Evolutionary conservation across 2,329 filamentous ascomycete species (phyloP).

Genomic region (Penicillium sp.): DNA sequence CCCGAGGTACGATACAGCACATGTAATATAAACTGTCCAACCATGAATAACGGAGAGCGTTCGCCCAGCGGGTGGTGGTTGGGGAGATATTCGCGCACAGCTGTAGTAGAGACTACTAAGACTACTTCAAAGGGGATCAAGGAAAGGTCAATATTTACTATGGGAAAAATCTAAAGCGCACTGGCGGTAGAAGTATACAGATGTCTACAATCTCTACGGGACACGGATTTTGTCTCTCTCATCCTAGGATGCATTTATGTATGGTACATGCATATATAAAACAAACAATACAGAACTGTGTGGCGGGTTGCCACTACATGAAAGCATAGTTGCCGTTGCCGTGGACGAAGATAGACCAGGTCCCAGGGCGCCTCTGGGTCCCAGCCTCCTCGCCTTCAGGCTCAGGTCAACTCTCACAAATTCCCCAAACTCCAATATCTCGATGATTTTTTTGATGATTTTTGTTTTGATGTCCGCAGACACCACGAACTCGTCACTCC

Average conservation of each 20-base stretch:
- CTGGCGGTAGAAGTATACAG: no score
- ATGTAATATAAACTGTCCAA: no score
- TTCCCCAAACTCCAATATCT: neutral
- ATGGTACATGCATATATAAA: neutral
- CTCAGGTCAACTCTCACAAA: neutral
- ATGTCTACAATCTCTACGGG: no score
- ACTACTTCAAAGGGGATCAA: no score
- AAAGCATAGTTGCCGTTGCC: neutral
- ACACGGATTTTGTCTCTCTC: conserved; percentile 4
- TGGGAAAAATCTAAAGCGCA: no score
- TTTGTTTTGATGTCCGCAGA: neutral
- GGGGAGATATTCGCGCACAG: no score
- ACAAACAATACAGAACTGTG: neutral
- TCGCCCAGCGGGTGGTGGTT: no score
- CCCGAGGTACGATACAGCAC: no score
- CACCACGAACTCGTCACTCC: neutral
- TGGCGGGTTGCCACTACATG: conserved; percentile 6
- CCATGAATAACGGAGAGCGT: no score
- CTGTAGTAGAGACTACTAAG: no score
- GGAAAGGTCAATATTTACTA: no score
- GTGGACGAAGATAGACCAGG: neutral
- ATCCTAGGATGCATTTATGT: neutral
- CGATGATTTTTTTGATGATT: neutral
- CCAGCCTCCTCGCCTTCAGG: neutral
- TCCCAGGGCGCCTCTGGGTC: neutral